Conservation (phyloP, 371 early-diverging fungal genomes). For the Mucor ambiguus region DNA sequence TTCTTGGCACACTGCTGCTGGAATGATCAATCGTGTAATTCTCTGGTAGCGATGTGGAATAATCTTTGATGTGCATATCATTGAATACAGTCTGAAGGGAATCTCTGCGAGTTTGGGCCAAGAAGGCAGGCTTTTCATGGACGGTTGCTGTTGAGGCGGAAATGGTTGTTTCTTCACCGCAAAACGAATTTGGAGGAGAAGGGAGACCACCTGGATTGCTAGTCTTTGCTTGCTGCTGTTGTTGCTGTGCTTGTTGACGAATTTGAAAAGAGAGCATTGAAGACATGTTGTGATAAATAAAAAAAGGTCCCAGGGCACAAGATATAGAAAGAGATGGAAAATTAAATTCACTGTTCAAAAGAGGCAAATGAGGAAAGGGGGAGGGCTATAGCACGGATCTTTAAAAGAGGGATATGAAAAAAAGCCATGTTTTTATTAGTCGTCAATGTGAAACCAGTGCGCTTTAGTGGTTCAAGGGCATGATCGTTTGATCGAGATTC, state of each 20-base stretch:
- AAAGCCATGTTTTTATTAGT: background rate
- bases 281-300: slow-evolving; percentile 34
- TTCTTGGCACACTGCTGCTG: background rate
- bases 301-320: slow-evolving; percentile 16
- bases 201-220: slow-evolving; percentile 30
- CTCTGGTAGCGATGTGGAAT: slow-evolving; percentile 45
- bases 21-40: slow-evolving; percentile 55
- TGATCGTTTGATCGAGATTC: background rate
- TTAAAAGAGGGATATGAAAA: background rate
- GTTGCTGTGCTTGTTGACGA: slow-evolving; percentile 35
- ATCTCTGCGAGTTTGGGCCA: slow-evolving; percentile 29
- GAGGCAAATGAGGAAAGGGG: background rate
- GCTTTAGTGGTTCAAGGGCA: background rate
- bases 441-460: background rate
- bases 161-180: slow-evolving; percentile 42
- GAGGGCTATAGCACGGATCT: background rate
- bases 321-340: background rate
- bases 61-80: slow-evolving; percentile 38
- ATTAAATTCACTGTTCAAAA: background rate
- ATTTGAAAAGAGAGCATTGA: slow-evolving; percentile 50
- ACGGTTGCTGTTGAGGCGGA: background rate
- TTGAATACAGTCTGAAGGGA: slow-evolving; percentile 45
- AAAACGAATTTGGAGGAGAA: slow-evolving; percentile 53
- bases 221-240: slow-evolving; percentile 9
- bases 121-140: background rate